These are phyloP conservation scores for Fusarium temperatum DNA, from an alignment of 2,329 filamentous ascomycete genomes.

Conservation along the genomic window DNA sequence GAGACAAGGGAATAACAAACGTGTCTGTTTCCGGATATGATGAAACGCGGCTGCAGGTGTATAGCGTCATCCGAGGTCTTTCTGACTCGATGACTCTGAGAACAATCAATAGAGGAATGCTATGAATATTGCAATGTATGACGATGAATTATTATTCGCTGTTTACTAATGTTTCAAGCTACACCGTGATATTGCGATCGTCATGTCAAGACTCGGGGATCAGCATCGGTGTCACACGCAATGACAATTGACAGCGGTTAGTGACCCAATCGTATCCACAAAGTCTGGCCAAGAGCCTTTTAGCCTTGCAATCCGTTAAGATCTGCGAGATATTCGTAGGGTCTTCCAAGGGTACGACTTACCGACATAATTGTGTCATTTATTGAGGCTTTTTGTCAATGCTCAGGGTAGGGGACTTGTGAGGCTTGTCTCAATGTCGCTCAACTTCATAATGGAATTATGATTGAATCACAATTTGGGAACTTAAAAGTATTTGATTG, in stretches of 20 bases:
- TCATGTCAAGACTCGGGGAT: neutral
- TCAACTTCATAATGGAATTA: neutral
- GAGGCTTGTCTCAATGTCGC: neutral
- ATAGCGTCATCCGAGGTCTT: neutral
- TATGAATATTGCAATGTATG: neutral
- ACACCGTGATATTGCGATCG: neutral
- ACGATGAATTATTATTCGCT: neutral
- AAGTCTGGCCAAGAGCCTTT: neutral
- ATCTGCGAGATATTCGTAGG: neutral
- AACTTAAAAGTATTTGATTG: neutral
- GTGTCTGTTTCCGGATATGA: neutral
- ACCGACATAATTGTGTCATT: neutral
- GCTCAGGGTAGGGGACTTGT: neutral
- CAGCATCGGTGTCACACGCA: neutral
- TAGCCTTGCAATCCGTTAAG: neutral
- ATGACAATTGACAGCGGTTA: neutral
- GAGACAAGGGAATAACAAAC: neutral
- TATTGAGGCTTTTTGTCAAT: no score
- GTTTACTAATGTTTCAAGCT: neutral
- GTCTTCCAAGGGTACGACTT: neutral
- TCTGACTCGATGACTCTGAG: neutral
- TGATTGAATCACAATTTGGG: no score
- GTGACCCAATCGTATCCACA: neutral
- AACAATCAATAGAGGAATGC: neutral
- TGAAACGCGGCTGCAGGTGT: neutral